A percentile compares a stretch with the other conserved stretches of the same genome.
Evolutionary conservation across 1,284 basidiomycete species (phyloP).

Genomic region (Tylopilus sp.): DNA sequence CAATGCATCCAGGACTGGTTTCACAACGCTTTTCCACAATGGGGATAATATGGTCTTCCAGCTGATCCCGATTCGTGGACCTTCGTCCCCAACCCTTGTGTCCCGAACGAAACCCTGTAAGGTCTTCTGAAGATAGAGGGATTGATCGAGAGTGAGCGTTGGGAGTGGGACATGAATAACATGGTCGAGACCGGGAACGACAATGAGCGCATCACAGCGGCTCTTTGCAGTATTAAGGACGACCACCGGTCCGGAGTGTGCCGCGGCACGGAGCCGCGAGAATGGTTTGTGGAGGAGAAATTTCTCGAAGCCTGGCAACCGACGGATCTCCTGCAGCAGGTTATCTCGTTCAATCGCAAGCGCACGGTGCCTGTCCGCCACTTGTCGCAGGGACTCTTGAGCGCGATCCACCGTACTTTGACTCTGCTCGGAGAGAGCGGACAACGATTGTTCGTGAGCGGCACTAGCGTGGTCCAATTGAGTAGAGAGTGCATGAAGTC

Average conservation of each 20-base stretch:
- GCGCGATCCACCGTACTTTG: too few relatives aligned
- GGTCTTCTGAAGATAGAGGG: neutral
- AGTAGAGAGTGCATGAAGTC: neutral
- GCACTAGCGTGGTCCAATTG: neutral
- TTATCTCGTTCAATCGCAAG: too few relatives aligned
- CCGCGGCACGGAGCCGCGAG: neutral
- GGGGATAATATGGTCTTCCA: neutral
- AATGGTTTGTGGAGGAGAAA: neutral
- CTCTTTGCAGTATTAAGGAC: neutral
- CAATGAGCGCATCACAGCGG: too few relatives aligned
- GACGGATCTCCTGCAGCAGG: too few relatives aligned
- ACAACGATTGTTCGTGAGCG: neutral
- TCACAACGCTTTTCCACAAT: neutral
- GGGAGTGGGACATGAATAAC: too few relatives aligned
- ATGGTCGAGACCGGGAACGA: too few relatives aligned
- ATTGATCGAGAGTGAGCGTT: neutral
- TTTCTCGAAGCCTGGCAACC: neutral
- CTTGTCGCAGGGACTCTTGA: too few relatives aligned
- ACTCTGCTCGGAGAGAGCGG: neutral
- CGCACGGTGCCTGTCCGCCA: too few relatives aligned
- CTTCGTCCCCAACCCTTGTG: too few relatives aligned
- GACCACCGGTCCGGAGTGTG: neutral
- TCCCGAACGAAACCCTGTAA: neutral
- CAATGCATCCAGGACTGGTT: conserved; percentile 7
- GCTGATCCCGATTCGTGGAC: too few relatives aligned